Evolutionary conservation across 192 early-diverging fungal genomes (phyloP).

Genomic region (Chytriomyces confervae): DNA sequence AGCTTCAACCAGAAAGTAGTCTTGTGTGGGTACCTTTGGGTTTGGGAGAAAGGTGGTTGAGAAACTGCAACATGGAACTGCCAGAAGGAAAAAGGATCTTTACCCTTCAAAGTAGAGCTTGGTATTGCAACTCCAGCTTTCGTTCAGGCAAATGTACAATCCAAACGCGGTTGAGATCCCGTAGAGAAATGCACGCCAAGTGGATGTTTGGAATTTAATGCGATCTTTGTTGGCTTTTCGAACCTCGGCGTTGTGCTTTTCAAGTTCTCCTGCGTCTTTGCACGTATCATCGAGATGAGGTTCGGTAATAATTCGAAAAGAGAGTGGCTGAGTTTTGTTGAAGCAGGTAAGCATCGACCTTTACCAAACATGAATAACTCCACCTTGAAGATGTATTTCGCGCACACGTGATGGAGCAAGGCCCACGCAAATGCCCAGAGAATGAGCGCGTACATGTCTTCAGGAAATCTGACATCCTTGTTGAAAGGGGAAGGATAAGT

Average conservation of each 20-base stretch:
- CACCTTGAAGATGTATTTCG: constrained; percentile 20
- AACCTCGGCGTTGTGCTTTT: neutral
- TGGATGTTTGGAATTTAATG: constrained; percentile 20
- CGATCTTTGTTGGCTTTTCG: constrained; percentile 14
- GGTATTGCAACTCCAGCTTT: constrained; percentile 19
- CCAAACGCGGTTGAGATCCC: constrained; percentile 17
- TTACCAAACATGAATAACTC: neutral
- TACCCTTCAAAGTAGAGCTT: constrained; percentile 32
- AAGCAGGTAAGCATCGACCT: neutral
- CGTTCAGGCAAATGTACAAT: constrained; percentile 21
- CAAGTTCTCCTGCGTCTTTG: neutral
- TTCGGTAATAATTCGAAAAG: neutral
- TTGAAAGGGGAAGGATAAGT: constrained; percentile 27
- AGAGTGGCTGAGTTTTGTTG: neutral
- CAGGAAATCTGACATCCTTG: constrained; percentile 34
- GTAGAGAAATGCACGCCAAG: constrained; percentile 26
- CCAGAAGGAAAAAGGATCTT: neutral
- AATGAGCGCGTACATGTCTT: constrained; percentile 32
- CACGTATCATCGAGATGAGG: neutral
- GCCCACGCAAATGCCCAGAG: constrained; percentile 39
- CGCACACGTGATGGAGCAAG: constrained; percentile 9
- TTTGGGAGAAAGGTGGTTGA: no score
- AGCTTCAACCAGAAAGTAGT: constrained; percentile 38
- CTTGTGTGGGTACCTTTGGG: neutral
- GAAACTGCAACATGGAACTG: no score